phyloP scores from a whole-genome alignment of 495 filamentous ascomycete genomes.

The Penicillium maclennaniae region DNA sequence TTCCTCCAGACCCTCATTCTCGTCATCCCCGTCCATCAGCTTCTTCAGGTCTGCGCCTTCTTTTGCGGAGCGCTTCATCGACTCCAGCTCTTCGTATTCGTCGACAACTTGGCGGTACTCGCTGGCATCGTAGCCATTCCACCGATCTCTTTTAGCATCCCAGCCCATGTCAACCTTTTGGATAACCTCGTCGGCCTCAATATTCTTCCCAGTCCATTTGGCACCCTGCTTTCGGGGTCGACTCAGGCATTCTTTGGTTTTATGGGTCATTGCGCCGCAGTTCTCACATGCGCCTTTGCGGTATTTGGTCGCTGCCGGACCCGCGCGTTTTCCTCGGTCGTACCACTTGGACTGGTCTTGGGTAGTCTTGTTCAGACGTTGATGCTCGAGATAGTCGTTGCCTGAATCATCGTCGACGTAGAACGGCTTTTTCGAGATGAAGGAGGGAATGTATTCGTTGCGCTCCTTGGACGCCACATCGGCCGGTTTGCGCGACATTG shows the following conservation, averaged over 20 bases:
- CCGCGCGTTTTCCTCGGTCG: constrained; percentile 75
- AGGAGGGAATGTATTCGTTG: constrained; percentile 98
- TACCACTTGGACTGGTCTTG: constrained; percentile 79
- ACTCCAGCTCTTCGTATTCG: constrained; percentile 83
- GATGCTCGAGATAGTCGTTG: constrained; percentile 93
- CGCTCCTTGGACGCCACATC: constrained; percentile 63
- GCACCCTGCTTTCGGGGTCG: constrained; percentile 88
- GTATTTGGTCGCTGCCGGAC: constrained; percentile 88
- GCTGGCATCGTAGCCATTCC: constrained; percentile 91
- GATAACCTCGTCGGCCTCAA: constrained; percentile 86
- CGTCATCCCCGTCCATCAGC: constrained; percentile 50
- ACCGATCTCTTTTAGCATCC: constrained; percentile 98
- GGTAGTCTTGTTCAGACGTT: constrained; percentile 70
- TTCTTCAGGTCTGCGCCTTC: constrained; percentile 40
- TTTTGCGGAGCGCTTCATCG: constrained; percentile 61
- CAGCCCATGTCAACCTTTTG: constrained; percentile 83
- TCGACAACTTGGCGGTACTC: constrained; percentile 83
- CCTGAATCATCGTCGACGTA: constrained; percentile 82
- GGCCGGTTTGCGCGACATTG: constrained; percentile 48
- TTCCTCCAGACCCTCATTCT: constrained; percentile 53
- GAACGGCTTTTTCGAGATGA: constrained; percentile 97
- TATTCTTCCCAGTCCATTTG: constrained; percentile 88
- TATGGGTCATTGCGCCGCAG: constrained; percentile 95
- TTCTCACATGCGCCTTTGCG: constrained; percentile 98
- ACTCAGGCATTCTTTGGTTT: constrained; percentile 87